phyloP scores from a whole-genome alignment of 2,329 filamentous ascomycete genomes.

The Bisporella sp. region DNA sequence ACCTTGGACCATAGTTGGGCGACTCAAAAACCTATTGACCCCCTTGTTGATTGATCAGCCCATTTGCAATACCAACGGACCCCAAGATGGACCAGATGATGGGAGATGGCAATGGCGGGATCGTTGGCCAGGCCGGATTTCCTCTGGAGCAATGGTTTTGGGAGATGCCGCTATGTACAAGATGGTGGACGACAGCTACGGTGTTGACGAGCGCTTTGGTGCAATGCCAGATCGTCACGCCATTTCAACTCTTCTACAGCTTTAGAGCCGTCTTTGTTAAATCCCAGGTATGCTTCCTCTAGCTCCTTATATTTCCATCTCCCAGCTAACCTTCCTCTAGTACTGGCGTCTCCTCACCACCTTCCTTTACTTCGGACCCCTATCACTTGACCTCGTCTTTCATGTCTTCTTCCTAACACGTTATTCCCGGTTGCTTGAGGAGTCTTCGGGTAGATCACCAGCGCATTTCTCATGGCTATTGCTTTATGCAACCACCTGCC shows the following conservation, averaged over 20 bases:
- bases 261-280: constrained; percentile 87
- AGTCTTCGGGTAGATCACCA: constrained; percentile 83
- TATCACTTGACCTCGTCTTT: constrained; percentile 90
- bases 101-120: constrained; percentile 25
- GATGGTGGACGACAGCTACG: constrained; percentile 94
- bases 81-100: constrained; percentile 29
- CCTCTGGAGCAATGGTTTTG: constrained; percentile 97
- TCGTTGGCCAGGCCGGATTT: constrained; percentile 52
- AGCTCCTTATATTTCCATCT: background rate
- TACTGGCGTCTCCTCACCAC: constrained; percentile 96
- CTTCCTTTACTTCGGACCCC: constrained; percentile 94
- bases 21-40: no score
- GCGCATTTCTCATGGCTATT: constrained; percentile 95
- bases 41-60: no score
- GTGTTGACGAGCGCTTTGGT: constrained; percentile 82
- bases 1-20: no score
- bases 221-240: constrained; percentile 86
- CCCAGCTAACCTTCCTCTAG: constrained; percentile 36
- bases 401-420: constrained; percentile 98
- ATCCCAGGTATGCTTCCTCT: constrained; percentile 61
- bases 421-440: constrained; percentile 90
- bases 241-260: constrained; percentile 96
- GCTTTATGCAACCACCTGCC: constrained; percentile 71
- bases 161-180: constrained; percentile 94
- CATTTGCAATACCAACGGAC: background rate